Percentiles rank a stretch among this genome's conserved stretches.
These are phyloP conservation scores for Populus hybrid DNA, from an alignment of 441 rosid species.

Conservation along the genomic window DNA sequence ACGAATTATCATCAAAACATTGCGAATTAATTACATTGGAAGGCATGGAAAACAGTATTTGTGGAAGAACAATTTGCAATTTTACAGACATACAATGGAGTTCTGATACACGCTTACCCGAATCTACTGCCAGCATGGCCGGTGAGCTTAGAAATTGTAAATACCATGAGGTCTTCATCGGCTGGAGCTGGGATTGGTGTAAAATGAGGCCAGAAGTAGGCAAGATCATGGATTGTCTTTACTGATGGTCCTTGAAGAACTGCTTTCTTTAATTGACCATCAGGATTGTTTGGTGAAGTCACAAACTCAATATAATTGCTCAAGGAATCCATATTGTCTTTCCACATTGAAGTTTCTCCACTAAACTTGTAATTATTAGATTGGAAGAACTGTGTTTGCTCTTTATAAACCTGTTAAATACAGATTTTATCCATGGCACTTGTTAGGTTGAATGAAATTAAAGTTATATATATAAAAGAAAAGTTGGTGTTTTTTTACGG, in stretches of 20 bases:
- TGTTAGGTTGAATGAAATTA: too few species aligned
- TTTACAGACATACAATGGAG: too few species aligned
- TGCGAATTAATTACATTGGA: too few species aligned
- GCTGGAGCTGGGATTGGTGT: conserved; percentile 50
- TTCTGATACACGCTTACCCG: conserved; percentile 33
- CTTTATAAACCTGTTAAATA: conserved; percentile 23
- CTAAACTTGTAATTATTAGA: conserved; percentile 26
- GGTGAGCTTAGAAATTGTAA: conserved; percentile 64
- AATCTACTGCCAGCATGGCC: conserved; percentile 75
- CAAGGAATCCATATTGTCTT: conserved; percentile 23
- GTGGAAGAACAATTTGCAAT: too few species aligned
- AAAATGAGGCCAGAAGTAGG: conserved; percentile 74
- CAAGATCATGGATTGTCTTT: conserved; percentile 48
- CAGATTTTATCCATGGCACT: too few species aligned
- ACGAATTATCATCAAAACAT: too few species aligned
- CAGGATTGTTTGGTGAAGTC: conserved; percentile 74
- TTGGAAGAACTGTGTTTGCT: conserved; percentile 26
- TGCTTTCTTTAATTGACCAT: conserved; percentile 45
- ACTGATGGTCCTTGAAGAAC: conserved; percentile 45
- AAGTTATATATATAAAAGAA: too few species aligned
- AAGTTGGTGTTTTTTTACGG: too few species aligned
- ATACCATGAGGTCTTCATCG: conserved; percentile 45
- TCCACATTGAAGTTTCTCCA: conserved; percentile 46
- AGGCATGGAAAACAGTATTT: too few species aligned
- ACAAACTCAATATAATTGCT: conserved; percentile 50